phyloP scores from a whole-genome alignment of 768 basidiomycete genomes.

The Pholiota conissans region DNA sequence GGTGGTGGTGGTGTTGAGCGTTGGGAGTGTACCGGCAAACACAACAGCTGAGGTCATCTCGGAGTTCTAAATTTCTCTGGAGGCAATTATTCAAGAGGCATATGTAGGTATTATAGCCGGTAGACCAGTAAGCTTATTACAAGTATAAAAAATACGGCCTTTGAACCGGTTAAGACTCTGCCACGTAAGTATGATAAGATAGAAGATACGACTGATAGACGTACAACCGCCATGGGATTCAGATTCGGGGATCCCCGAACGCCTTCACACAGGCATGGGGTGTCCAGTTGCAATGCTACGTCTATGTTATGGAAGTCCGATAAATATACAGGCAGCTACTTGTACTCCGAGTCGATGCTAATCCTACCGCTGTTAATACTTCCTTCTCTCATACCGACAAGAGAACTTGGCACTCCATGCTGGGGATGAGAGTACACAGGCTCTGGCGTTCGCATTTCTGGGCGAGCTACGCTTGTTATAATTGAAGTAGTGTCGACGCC shows the following conservation, averaged over 20 bases:
- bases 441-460: conserved; percentile 11
- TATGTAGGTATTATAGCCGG: too few relatives aligned
- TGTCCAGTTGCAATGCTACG: not conserved
- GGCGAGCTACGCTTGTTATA: conserved; percentile 8
- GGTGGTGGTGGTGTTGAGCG: too few relatives aligned
- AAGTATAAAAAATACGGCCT: not conserved
- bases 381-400: not conserved
- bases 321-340: not conserved
- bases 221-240: not conserved
- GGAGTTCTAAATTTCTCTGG: too few relatives aligned
- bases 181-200: not conserved
- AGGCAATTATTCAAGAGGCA: too few relatives aligned
- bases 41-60: too few relatives aligned
- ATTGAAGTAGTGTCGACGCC: conserved; percentile 9
- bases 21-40: too few relatives aligned
- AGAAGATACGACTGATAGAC: not conserved
- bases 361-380: not conserved
- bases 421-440: not conserved
- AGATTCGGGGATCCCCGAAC: not conserved
- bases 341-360: not conserved
- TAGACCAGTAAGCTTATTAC: not conserved
- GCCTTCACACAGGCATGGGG: not conserved
- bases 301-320: not conserved
- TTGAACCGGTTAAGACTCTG: not conserved
- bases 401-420: not conserved